Conservation (phyloP, 2,329 filamentous ascomycete species). For the Fusarium algeriense region DNA sequence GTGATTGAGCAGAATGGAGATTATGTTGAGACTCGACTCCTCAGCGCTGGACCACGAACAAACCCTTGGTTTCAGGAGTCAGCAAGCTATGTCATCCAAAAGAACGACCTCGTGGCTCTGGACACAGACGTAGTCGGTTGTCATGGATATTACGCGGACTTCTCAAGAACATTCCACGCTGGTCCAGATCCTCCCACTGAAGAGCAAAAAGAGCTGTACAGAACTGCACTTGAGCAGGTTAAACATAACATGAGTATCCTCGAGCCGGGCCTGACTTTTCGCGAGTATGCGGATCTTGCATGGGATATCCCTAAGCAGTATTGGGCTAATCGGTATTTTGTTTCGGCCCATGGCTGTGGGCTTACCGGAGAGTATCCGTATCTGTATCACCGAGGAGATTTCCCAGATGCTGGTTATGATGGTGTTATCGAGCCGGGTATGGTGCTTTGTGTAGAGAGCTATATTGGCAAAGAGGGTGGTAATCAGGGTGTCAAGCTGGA, state of each 20-base stretch:
- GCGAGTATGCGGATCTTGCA: background rate
- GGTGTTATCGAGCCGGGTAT: constrained; percentile 7
- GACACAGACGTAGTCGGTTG: constrained; percentile 18
- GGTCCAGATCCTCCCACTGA: constrained; percentile 8
- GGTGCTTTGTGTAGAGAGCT: constrained; percentile 12
- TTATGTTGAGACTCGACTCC: constrained; percentile 5
- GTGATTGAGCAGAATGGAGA: constrained; percentile 12
- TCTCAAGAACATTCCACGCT: constrained; percentile 5
- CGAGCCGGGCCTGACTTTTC: constrained; percentile 15
- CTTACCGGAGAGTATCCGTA: constrained; percentile 14
- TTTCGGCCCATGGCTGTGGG: constrained; percentile 11
- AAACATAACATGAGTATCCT: constrained; percentile 13
- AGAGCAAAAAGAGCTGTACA: constrained; percentile 2
- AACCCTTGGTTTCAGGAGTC: constrained; percentile 16
- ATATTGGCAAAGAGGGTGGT: constrained; percentile 5
- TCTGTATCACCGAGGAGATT: constrained; percentile 1
- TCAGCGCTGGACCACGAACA: background rate
- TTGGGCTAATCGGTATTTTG: constrained; percentile 8
- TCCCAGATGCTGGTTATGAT: constrained; percentile 12
- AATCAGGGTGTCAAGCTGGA: constrained; percentile 17
- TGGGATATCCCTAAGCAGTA: constrained; percentile 7
- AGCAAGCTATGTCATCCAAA: constrained; percentile 5
- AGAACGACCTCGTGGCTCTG: constrained; percentile 11
- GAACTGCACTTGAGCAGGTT: background rate
- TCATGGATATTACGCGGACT: constrained; percentile 16